Conservation (phyloP, 352 stramenopile species). For the Globisporangium heterothallicum region DNA sequence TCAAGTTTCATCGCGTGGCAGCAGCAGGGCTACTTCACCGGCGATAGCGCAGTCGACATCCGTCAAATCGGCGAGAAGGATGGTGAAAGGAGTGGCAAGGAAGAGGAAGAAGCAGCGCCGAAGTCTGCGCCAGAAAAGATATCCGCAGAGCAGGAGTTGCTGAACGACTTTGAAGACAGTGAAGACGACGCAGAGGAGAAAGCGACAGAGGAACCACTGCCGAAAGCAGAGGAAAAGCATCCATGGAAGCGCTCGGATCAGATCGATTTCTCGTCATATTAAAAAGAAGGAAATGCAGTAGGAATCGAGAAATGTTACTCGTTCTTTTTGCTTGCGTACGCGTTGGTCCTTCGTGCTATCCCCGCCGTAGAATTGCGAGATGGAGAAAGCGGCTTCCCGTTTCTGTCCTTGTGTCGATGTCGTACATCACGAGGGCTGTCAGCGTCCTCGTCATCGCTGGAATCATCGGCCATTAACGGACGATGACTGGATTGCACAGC, state of each 20-base stretch:
- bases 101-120: constrained; percentile 14
- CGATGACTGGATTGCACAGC: constrained; percentile 40
- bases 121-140: constrained; percentile 27
- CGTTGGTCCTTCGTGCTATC: constrained; percentile 19
- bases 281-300: constrained; percentile 11
- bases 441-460: constrained; percentile 63
- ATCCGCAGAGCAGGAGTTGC: constrained; percentile 70
- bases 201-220: constrained; percentile 15
- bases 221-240: constrained; percentile 17
- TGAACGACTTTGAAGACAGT: constrained; percentile 85
- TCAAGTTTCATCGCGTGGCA: constrained; percentile 74
- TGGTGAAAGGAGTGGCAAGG: not conserved
- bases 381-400: constrained; percentile 10
- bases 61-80: constrained; percentile 26
- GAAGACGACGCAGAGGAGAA: constrained; percentile 42
- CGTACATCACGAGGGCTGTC: constrained; percentile 31
- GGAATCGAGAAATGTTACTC: constrained; percentile 21
- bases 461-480: constrained; percentile 63
- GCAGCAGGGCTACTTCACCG: constrained; percentile 75
- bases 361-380: constrained; percentile 18
- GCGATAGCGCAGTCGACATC: constrained; percentile 70
- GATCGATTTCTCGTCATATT: constrained; percentile 71
- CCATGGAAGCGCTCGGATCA: constrained; percentile 61
- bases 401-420: constrained; percentile 31
- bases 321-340: constrained; percentile 52